Conservation (phyloP, 768 basidiomycete species). For the Serendipita sp. region DNA sequence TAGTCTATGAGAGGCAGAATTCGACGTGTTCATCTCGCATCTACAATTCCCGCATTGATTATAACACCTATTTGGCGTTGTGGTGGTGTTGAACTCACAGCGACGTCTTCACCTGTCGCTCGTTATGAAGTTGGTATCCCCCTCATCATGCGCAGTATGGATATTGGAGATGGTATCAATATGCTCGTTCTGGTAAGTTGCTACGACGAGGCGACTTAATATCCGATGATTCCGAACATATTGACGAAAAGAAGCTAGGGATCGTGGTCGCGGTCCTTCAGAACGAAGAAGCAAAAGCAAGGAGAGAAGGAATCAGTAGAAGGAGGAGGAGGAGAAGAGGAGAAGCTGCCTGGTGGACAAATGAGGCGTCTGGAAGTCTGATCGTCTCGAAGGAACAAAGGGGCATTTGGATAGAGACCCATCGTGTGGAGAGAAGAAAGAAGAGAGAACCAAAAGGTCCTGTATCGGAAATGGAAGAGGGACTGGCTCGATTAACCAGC, state of each 20-base stretch:
- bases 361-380: constrained; percentile 67
- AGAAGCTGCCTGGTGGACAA: constrained; percentile 33
- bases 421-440: constrained; percentile 28
- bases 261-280: constrained; percentile 5
- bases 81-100: constrained; percentile 18
- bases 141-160: not conserved
- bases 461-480: too few relatives aligned
- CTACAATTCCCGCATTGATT: not conserved
- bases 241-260: constrained; percentile 12
- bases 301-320: not conserved
- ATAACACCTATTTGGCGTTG: constrained; percentile 8
- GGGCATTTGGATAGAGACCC: constrained; percentile 47
- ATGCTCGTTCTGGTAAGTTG: too few relatives aligned
- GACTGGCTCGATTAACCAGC: too few relatives aligned
- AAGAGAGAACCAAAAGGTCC: not conserved
- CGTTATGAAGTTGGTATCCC: too few relatives aligned
- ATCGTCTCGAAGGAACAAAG: constrained; percentile 49
- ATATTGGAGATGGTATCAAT: not conserved
- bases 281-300: constrained; percentile 4
- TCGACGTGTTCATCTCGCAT: not conserved
- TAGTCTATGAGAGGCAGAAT: too few relatives aligned
- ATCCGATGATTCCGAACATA: not conserved
- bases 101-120: too few relatives aligned
- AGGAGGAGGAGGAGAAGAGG: constrained; percentile 15
- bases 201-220: too few relatives aligned